Conservation (phyloP, 148 eudicot genomes). For the Heliamphora exappendiculata region DNA sequence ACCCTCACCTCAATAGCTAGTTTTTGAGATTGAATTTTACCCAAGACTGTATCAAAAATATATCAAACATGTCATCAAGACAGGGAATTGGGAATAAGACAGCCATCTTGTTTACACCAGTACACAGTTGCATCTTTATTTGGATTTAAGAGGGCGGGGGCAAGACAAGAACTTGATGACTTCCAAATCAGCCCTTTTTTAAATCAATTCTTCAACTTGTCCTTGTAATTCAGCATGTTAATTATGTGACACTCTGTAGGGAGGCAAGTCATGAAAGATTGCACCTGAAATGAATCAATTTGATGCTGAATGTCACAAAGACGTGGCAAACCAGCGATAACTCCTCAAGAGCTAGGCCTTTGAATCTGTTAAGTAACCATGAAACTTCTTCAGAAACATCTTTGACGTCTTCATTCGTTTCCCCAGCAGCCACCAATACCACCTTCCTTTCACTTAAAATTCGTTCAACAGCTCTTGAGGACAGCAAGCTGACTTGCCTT, state of each 20-base stretch:
- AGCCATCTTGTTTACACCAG: neutral
- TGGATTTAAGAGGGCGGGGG: neutral
- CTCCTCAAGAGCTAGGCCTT: neutral
- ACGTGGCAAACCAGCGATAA: neutral
- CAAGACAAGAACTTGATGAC: neutral
- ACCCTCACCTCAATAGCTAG: no score
- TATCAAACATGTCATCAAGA: neutral
- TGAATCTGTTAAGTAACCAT: neutral
- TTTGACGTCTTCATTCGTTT: neutral
- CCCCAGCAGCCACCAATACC: neutral
- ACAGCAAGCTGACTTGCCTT: neutral
- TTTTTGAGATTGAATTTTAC: no score
- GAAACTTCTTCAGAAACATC: neutral
- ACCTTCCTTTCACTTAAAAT: neutral
- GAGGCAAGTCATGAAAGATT: neutral
- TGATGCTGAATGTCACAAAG: neutral
- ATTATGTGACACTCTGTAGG: neutral
- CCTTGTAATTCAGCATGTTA: neutral
- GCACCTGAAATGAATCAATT: neutral
- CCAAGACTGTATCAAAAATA: no score
- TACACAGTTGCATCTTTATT: neutral
- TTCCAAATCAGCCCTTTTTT: neutral
- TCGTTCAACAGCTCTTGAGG: neutral
- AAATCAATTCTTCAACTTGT: neutral
- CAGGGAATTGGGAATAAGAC: neutral